These are phyloP conservation scores for Cystobasidium ongulense DNA, from an alignment of 768 basidiomycete genomes.

Conservation along the genomic window DNA sequence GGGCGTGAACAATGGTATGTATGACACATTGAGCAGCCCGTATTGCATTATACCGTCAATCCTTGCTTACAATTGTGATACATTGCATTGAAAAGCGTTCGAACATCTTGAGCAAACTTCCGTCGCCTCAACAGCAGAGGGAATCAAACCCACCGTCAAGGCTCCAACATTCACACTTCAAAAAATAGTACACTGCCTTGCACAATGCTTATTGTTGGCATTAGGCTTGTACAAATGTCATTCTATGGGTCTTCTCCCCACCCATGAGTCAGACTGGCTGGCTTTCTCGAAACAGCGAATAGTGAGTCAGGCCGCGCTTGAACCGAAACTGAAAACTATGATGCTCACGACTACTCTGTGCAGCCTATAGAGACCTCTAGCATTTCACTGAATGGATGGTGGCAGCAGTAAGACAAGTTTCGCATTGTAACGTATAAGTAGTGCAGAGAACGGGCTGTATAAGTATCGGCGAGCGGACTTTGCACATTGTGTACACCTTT, in stretches of 20 bases:
- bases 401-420: neutral
- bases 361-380: conserved; percentile 17
- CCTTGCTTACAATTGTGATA: neutral
- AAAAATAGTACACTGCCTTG: conserved; percentile 38
- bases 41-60: too few species aligned
- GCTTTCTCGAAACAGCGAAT: conserved; percentile 31
- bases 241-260: conserved; percentile 41
- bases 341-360: neutral
- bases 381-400: conserved; percentile 19
- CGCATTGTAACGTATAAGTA: too few species aligned
- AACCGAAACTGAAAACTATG: neutral
- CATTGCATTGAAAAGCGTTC: conserved; percentile 16
- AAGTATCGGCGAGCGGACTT: too few species aligned
- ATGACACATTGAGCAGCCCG: too few species aligned
- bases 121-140: neutral
- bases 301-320: neutral
- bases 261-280: conserved; percentile 37
- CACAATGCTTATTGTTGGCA: conserved; percentile 36
- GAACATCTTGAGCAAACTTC: conserved; percentile 17
- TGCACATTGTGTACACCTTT: too few species aligned
- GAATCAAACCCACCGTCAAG: neutral
- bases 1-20: conserved; percentile 37
- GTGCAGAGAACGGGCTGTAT: too few species aligned
- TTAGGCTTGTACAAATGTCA: conserved; percentile 41
- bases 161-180: conserved; percentile 31